Base-by-base conservation (phyloP, 768 basidiomycete genomes). In the Clitopilus passeckerianus region DNA sequence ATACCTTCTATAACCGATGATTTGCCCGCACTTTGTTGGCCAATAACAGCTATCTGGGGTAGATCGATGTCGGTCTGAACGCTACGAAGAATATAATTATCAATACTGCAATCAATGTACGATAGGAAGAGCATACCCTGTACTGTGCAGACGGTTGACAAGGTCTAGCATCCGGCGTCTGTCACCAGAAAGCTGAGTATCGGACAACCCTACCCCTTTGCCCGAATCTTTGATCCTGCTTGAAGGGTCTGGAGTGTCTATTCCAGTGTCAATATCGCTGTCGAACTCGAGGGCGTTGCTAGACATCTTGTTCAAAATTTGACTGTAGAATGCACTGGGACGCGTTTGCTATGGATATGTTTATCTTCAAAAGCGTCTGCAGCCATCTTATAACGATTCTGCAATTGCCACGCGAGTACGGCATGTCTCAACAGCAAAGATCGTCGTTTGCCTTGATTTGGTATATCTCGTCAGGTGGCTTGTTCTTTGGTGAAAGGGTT, bases 1-100 rank as follows among this genome's bases (percentile, higher is more conserved):
- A 91, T 90, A 0, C 86, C 81, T 64, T 91, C 89, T 9, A 91
- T 90, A 3, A 91, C 76, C 0, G 89, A 91, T 0, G 87, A 89
- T 64, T 91, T 91, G 0, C 90, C 90, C 0, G 86, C 87, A 52
- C 85, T 87, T 62, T 91, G 90, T 2, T 77, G 80, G 0, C 90
- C 89, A n/a, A 90, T 80, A 46, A 90, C 90, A 0, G 84, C 86
- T 33, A 91, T 89, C 61, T 84, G 82, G 0, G 90, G 90, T 0
- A 91, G 71, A 63, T 90, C 87, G 14, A 92, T 82, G 56, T 91
- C 86, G 16, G 80, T 73, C 61, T 90, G 83, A 0, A 87, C 86
- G 0, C 89, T 90, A n/a, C 3, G 55, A 50, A 22, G 20, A n/a
- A n/a, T 50, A 7, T 18, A 18, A 16, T 6, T 16, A 18, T 20